Percentiles rank a stretch among this genome's conserved stretches.
These are phyloP conservation scores for Nakazawaea ernobii DNA, from an alignment of 805 yeast species.

Conservation along the genomic window DNA sequence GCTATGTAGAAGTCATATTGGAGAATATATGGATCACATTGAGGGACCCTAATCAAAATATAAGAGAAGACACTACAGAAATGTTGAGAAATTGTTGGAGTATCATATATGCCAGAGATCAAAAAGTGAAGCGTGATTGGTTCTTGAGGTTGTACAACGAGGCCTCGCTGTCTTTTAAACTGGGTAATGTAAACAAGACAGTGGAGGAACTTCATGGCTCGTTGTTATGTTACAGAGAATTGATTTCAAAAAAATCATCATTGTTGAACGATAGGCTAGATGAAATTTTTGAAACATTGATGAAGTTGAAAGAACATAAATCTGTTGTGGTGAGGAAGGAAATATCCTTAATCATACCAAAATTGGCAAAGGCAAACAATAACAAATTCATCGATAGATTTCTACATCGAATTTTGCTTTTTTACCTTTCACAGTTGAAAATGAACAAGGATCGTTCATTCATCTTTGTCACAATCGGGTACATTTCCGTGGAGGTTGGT, in stretches of 20 bases:
- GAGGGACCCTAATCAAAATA: slow-evolving; percentile 67
- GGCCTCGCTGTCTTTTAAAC: slow-evolving; percentile 23
- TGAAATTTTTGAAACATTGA: slow-evolving; percentile 68
- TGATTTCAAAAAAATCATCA: slow-evolving; percentile 66
- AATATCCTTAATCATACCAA: slow-evolving; percentile 77
- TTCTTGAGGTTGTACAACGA: slow-evolving; percentile 48
- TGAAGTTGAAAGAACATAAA: slow-evolving; percentile 72
- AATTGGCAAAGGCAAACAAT: slow-evolving; percentile 73
- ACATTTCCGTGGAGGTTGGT: slow-evolving; percentile 73
- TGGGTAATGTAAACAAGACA: slow-evolving; percentile 21
- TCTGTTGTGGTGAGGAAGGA: slow-evolving; percentile 73
- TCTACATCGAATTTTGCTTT: slow-evolving; percentile 71
- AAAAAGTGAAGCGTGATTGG: slow-evolving; percentile 67
- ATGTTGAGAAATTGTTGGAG: slow-evolving; percentile 73
- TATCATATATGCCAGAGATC: slow-evolving; percentile 76
- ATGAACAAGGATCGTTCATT: slow-evolving; percentile 71
- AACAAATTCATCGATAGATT: slow-evolving; percentile 72
- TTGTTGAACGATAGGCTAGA: slow-evolving; percentile 68
- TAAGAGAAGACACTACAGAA: slow-evolving; percentile 79
- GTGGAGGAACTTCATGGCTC: slow-evolving; percentile 84
- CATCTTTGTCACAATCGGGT: slow-evolving; percentile 77
- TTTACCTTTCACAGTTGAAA: slow-evolving; percentile 72
- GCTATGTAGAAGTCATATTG: slow-evolving; percentile 70
- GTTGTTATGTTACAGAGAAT: slow-evolving; percentile 72
- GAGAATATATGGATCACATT: slow-evolving; percentile 86